Conservation (phyloP, 768 basidiomycete genomes). For the Rhizopogon rudus region DNA sequence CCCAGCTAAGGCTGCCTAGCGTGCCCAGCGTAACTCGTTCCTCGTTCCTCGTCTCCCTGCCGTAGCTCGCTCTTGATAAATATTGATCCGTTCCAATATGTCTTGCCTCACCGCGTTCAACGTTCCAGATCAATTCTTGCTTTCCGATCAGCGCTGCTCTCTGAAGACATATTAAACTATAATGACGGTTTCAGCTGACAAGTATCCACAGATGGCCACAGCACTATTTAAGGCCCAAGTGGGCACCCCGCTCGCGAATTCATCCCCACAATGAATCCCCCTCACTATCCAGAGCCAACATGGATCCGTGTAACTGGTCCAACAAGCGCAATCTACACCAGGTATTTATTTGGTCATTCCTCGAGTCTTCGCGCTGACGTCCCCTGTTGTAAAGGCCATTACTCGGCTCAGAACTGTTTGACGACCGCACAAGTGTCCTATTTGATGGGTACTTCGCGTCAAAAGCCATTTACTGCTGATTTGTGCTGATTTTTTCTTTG, state of each 20-base stretch:
- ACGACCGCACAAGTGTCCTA: constrained; percentile 4
- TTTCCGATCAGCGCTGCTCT: neutral
- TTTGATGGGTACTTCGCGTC: constrained; percentile 3
- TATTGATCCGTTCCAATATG: neutral
- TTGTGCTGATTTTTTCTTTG: neutral
- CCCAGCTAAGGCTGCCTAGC: too few species aligned
- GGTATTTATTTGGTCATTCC: neutral
- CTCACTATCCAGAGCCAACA: neutral
- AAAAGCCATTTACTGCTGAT: neutral
- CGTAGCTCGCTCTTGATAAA: neutral
- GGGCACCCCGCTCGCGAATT: neutral
- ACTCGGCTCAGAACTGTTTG: constrained; percentile 10
- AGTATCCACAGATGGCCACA: neutral
- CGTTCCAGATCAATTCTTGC: neutral
- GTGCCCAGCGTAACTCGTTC: too few species aligned
- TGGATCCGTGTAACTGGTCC: neutral
- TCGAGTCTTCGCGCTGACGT: neutral
- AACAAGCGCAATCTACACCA: neutral
- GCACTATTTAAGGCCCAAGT: neutral
- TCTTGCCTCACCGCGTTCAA: neutral
- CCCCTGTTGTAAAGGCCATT: constrained; percentile 3
- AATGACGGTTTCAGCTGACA: neutral
- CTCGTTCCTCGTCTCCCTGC: neutral
- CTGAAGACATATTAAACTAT: neutral
- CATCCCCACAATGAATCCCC: neutral